Percentiles rank a stretch among this genome's conserved stretches.
Conservation (phyloP, 2,329 filamentous ascomycete genomes). For the Diaporthe helianthi region DNA sequence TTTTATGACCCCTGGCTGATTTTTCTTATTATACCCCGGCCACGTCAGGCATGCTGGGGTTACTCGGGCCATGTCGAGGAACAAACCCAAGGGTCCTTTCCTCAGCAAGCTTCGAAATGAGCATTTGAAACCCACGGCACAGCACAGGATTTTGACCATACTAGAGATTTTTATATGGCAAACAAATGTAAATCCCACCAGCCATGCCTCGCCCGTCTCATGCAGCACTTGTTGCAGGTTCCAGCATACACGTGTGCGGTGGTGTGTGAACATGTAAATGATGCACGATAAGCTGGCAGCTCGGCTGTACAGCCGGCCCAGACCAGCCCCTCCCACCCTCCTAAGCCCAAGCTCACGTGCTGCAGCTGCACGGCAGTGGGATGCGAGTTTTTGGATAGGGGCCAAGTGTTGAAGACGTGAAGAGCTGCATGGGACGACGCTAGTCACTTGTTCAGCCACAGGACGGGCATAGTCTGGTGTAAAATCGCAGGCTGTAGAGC, state of each 20-base stretch:
- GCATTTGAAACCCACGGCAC: constrained; percentile 1
- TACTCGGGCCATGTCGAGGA: constrained; percentile 19
- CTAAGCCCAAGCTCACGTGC: constrained; percentile 18
- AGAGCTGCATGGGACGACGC: background rate
- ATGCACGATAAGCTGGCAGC: background rate
- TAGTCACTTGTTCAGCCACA: background rate
- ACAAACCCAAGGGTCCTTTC: constrained; percentile 16
- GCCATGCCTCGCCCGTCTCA: background rate
- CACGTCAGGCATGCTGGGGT: background rate
- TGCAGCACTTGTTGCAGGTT: background rate
- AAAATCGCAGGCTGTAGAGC: background rate
- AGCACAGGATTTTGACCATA: background rate
- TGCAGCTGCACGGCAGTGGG: constrained; percentile 14
- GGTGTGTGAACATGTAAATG: background rate
- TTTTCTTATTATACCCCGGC: constrained; percentile 10
- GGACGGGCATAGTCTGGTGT: background rate
- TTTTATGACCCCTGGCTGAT: background rate
- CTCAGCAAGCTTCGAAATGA: constrained; percentile 15
- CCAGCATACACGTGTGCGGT: background rate
- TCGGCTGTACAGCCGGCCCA: background rate
- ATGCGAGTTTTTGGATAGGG: constrained; percentile 1
- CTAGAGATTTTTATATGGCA: background rate
- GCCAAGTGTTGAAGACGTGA: background rate
- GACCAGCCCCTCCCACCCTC: background rate
- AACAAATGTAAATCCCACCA: background rate